Evolutionary conservation across 2,329 filamentous ascomycete genomes (phyloP), one percentile per base, ranked within the genome.

Genomic region (Cytospora leucostoma): DNA sequence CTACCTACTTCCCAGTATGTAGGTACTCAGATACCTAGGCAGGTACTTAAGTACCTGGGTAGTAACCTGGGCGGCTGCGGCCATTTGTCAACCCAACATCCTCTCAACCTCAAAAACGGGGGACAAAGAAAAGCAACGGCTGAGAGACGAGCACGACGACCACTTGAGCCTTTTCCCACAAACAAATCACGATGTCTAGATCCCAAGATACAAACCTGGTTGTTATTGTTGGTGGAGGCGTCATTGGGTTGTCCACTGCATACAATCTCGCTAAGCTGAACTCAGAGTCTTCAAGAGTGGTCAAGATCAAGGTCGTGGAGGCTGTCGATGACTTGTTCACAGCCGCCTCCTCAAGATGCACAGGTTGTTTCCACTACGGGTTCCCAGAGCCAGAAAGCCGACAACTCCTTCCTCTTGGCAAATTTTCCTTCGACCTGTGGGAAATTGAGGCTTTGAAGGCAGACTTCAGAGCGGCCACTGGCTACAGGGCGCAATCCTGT

Each of bases 301-400:
- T 47, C 12, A 35, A 49, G 19, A 40, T 59, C 47, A 33, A 17
- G 27, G 47, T 53, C 3, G 10, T 44, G 10, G 57, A 52, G 47
- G 15, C 19, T 53, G 27, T 21, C 33, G 19, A 47, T 21, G 17
- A 15, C 10, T 11, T 7, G 15, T 44, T 60, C 49, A 19, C 12
- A 33, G 35, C 49, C 11, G 33, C 17, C 6, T 44, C 58, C 10
- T 52, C 35, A 32, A 34, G 19, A 10, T 60, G 49, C 32, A 59
- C 56, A 21, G 44, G 44, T 15, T 59, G 33, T 47, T 17, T 59
- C n/a, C 56, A 52, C 19, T 58, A 34, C 19, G 40, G 35, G 7
- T 58, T 58, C 32, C 6, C 44, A 19, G n/a, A 38, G 32, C 27
- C 33, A 37, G 15, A 17, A 12, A 15, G 33, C 17, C 11, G 11